Evolutionary conservation across 139 green algal genomes (phyloP), one percentile per base, ranked within the genome.

Genomic region (Chlamydomonas schloesseri): DNA sequence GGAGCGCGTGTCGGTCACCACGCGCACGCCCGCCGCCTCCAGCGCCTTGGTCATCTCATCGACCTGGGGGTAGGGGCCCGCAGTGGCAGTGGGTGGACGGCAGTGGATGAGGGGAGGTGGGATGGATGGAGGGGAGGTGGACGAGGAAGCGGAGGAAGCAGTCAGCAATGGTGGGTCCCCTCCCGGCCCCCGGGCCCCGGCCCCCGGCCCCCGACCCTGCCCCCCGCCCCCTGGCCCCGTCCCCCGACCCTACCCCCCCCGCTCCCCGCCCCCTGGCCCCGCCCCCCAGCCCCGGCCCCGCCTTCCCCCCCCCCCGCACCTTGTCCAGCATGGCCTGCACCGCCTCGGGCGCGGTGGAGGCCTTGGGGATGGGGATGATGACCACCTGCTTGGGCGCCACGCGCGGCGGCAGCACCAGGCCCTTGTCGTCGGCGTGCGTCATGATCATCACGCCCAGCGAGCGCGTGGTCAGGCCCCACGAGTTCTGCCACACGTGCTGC

Each of bases 401-500:
- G 28, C 94, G 88, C 3, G 98, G 98, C 29, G 98, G 98, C 86
- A 99, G 89, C 73, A 99, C 97, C 47, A 99, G 86, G 2, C 98
- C 98, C 93, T 98, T 99, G 95, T 99, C 93, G 88, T 99, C 98
- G 26, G 91, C 93, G 90, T 99, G 98, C 36, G 98, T 97, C 97
- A 99, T 99, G 91, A 99, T 94, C 95, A 98, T 98, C 10, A 99
- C 97, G 15, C 98, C 98, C 69, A 99, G 97, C 73, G 94, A 96
- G 87, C 98, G 95, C 37, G 98, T 99, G 81, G 97, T 99, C 58
- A 99, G 89, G 55, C 98, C 98, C 97, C 97, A 99, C 36, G 91
- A 97, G 93, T 99, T 99, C 88, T 99, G 96, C 98, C 98, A 99
- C 62, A 93, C 95, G 78, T 95, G 87, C 80, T 92, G 78, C 83